These are phyloP conservation scores for Coemansia interrupta DNA, from an alignment of 192 early-diverging fungal species.

Conservation along the genomic window DNA sequence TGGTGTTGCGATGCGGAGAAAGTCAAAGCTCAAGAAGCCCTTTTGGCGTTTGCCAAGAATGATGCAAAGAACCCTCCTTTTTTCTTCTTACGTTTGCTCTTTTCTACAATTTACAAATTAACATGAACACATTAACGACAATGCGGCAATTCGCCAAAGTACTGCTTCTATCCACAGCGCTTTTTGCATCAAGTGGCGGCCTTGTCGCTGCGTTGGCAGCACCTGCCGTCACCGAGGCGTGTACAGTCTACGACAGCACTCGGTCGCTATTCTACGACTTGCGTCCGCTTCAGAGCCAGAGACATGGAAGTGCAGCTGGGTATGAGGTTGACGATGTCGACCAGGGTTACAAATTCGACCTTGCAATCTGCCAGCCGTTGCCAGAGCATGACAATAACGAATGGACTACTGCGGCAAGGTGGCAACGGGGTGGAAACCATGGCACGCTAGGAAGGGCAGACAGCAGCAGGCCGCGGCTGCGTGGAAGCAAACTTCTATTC, in stretches of 20 bases:
- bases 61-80: no score
- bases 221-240: background rate
- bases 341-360: conserved; percentile 34
- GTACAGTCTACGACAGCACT: conserved; percentile 7
- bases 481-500: conserved; percentile 37
- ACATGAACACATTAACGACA: no score
- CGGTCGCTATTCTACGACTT: conserved; percentile 34
- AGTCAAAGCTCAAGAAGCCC: no score
- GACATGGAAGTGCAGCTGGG: background rate
- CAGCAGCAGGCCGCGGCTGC: conserved; percentile 19
- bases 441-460: conserved; percentile 26
- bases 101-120: no score
- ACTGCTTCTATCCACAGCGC: background rate
- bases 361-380: conserved; percentile 39
- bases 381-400: conserved; percentile 2
- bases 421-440: conserved; percentile 13
- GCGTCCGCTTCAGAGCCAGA: conserved; percentile 17
- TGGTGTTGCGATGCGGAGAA: no score
- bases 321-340: conserved; percentile 30
- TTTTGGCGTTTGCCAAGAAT: no score
- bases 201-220: background rate
- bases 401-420: conserved; percentile 13
- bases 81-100: no score
- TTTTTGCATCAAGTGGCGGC: background rate
- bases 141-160: no score